Evolutionary conservation across 108 stramenopile species (phyloP), one percentile per base, ranked within the genome.

Genomic region (Fistulifera pelliculosa): DNA sequence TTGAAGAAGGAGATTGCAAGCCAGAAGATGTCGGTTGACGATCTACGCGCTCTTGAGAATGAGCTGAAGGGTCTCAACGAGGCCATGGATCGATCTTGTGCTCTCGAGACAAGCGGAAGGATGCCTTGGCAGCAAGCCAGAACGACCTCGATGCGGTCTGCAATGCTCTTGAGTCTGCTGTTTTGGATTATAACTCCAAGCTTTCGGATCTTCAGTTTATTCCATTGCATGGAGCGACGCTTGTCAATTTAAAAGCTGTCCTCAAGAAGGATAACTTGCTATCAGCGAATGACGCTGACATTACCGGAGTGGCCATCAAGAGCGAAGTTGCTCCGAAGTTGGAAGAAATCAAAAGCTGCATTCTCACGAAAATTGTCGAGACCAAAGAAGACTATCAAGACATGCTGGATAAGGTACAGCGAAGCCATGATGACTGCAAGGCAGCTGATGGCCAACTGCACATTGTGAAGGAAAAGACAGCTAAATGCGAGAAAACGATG

Each of bases 11-110:
- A 54, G 0, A 73, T 90, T 28, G 48, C 38, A 2, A 62, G 19
- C 3, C 90, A 94, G 71, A 77, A 79, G 23, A 49, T 90, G 25
- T 75, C 75, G 10, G 57, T 75, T 35, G 85, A 83, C 27, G 85
- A 87, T 48, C 82, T 78, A 21, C 64, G 69, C 11, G 80, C 69
- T 47, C 79, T 91, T 73, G 69, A 85, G 54, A 66, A 54, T 39
- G 82, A 85, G 62, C 66, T 57, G 49, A 72, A 68, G 23, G 77
- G 81, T 27, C 28, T 80, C 27, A 65, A 74, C 57, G 86, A 89
- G 49, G 81, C 79, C 41, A 47, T 83, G 47, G 75, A 79, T 16
- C 70, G 75, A 28, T 51, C 68, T 11, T 54, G 39, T 23, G 42
- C 47, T 24, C 40, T 21, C 55, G 65, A 19, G 64, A 79, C 52